phyloP scores from a whole-genome alignment of 306 rosid genomes.

The Vigna hirtella region DNA sequence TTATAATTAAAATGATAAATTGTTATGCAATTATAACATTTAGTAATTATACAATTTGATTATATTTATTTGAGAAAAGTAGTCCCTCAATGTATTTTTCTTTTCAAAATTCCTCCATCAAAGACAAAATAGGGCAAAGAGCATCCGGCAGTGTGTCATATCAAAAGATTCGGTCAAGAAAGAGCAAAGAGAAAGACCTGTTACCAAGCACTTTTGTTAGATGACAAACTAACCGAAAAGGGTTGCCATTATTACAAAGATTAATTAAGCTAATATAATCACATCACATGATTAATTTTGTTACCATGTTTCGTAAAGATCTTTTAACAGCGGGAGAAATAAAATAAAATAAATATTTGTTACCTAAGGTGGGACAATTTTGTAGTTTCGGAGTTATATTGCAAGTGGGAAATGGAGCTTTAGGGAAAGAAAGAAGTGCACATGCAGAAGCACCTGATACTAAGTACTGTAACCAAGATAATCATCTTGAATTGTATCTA shows the following conservation, averaged over 20 bases:
- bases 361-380: constrained; percentile 47
- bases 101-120: constrained; percentile 28
- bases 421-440: constrained; percentile 49
- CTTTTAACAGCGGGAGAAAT: constrained; percentile 29
- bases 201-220: constrained; percentile 44
- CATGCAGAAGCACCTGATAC: constrained; percentile 82
- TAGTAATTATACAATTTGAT: neutral
- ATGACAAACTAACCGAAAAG: constrained; percentile 40
- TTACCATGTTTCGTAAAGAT: constrained; percentile 23
- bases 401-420: constrained; percentile 58
- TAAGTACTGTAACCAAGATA: constrained; percentile 57
- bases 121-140: constrained; percentile 43
- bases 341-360: constrained; percentile 34
- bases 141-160: constrained; percentile 47
- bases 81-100: neutral
- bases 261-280: constrained; percentile 10
- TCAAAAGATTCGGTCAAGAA: constrained; percentile 57
- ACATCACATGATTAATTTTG: constrained; percentile 18
- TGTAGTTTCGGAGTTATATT: neutral
- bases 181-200: constrained; percentile 27
- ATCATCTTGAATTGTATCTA: constrained; percentile 51
- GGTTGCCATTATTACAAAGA: constrained; percentile 32
- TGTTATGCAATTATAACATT: too few species aligned
- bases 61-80: neutral
- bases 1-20: neutral